Evolutionary conservation across 1,284 basidiomycete genomes (phyloP), one percentile per base, ranked within the genome.

Genomic region (Serendipita sp.): DNA sequence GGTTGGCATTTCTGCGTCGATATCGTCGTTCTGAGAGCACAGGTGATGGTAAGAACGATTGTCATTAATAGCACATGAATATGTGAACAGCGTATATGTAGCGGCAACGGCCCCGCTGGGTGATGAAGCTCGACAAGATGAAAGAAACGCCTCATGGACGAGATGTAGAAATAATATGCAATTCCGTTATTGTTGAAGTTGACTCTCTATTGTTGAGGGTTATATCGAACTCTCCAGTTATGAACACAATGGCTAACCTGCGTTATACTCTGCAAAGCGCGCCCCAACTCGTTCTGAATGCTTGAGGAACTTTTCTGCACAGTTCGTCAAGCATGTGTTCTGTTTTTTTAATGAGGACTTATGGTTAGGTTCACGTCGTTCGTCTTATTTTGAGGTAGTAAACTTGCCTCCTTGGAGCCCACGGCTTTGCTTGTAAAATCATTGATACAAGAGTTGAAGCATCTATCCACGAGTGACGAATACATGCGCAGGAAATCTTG

Each of bases 401-500:
- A 32, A 73, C 74, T 65, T 62, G 91, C 94, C 85, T 99, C 95
- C 80, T 97, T 98, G 62, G 84, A 84, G 22, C 88, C 91, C 65
- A 98, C 78, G 0, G 93, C 84, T 75, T 94, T 96, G 77, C 87
- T 90, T 34, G 94, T 98, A 71, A 99, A 98, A 74, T 99, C 95
- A 72, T 96, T 93, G 71, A 88, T 89, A 75, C 95, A 99, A 34
- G 89, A 80, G 67, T 81, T 92, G 80, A 99, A 99, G 75, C 95
- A 99, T 68, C 90, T 84, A 73, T 98, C 94, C 47, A 96, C 93
- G 63, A 99, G 82, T 70, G 87, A 88, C n/a, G 93, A 91, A 78
- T 98, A 98, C 74, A 98, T 87, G 71, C 81, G 82, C 80, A 98
- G 81, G 71, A 99, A 98, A 78, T 98, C 95, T 80, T 95, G 91